A percentile compares a stretch with the other conserved stretches of the same genome.
Evolutionary conservation across 2,329 filamentous ascomycete species (phyloP).

Genomic region (Penicillium sp.): DNA sequence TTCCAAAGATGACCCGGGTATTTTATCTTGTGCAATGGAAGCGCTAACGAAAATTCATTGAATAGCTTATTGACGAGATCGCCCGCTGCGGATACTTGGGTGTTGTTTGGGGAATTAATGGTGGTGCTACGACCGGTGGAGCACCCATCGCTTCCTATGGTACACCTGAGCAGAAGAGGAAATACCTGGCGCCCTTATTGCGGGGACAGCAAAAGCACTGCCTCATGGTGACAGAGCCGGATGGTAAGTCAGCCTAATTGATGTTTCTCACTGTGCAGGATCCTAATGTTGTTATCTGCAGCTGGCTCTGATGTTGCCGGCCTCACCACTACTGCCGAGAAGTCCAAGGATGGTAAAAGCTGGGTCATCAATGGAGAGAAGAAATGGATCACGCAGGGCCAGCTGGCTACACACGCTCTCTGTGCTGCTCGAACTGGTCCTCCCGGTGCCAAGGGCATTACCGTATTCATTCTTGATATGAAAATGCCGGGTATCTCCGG

Average conservation of each 20-base stretch:
- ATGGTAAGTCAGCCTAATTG: background rate
- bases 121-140: conserved; percentile 16
- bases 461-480: conserved; percentile 68
- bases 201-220: conserved; percentile 8
- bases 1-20: background rate
- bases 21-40: background rate
- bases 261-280: background rate
- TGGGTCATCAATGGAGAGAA: conserved; percentile 67
- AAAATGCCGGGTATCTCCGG: conserved; percentile 53
- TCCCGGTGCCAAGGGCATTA: conserved; percentile 70
- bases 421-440: conserved; percentile 55
- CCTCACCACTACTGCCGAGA: conserved; percentile 69
- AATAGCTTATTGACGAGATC: conserved; percentile 17
- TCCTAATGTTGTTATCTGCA: background rate
- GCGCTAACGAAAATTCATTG: background rate
- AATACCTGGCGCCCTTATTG: conserved; percentile 16
- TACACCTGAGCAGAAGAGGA: conserved; percentile 14
- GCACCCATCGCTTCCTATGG: conserved; percentile 18
- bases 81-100: conserved; percentile 7
- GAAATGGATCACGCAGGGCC: conserved; percentile 78
- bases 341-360: conserved; percentile 67
- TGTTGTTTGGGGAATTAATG: conserved; percentile 14
- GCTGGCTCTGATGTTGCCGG: conserved; percentile 70
- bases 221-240: conserved; percentile 15
- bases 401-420: conserved; percentile 74